Evolutionary conservation across 352 stramenopile genomes (phyloP).

Genomic region (Globisporangium heterothallicum): DNA sequence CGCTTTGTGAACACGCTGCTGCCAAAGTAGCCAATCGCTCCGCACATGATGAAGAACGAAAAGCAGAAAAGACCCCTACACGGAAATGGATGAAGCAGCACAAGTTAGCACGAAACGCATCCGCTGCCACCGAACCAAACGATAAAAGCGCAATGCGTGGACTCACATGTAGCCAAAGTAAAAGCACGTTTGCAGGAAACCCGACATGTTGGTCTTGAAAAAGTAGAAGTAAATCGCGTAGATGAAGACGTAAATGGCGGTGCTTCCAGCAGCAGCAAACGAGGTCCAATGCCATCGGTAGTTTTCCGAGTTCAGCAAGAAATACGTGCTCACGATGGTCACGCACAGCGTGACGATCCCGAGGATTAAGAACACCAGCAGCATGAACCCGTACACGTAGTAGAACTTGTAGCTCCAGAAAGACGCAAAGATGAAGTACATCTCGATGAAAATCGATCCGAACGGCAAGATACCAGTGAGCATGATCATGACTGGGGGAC

Average conservation of each 20-base stretch:
- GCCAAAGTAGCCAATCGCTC: conserved; percentile 87
- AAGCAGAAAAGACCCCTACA: conserved; percentile 89
- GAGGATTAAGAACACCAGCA: conserved; percentile 97
- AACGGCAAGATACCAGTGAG: conserved; percentile 97
- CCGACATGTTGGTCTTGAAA: conserved; percentile 99
- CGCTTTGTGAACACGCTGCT: conserved; percentile 92
- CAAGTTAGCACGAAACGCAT: too few relatives aligned
- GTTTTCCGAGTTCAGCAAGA: conserved; percentile 98
- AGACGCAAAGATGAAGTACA: conserved; percentile 99
- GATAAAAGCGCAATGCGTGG: background rate
- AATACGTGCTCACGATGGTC: conserved; percentile 99
- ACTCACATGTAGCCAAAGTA: conserved; percentile 99
- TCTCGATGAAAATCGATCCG: conserved; percentile 99
- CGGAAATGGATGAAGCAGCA: conserved; percentile 6
- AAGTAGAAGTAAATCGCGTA: conserved; percentile 99
- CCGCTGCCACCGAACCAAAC: too few relatives aligned
- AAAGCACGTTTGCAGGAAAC: conserved; percentile 97
- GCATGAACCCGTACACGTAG: conserved; percentile 99
- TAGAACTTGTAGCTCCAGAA: conserved; percentile 99
- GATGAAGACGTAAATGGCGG: conserved; percentile 96
- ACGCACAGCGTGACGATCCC: conserved; percentile 97
- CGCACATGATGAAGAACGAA: conserved; percentile 91
- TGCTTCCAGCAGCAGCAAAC: conserved; percentile 92
- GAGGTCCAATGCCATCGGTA: conserved; percentile 99
- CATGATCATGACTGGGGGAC: conserved; percentile 86